Evolutionary conservation across 352 stramenopile genomes (phyloP), one percentile per base, ranked within the genome.

Genomic region (Phytophthora chlamydospora): DNA sequence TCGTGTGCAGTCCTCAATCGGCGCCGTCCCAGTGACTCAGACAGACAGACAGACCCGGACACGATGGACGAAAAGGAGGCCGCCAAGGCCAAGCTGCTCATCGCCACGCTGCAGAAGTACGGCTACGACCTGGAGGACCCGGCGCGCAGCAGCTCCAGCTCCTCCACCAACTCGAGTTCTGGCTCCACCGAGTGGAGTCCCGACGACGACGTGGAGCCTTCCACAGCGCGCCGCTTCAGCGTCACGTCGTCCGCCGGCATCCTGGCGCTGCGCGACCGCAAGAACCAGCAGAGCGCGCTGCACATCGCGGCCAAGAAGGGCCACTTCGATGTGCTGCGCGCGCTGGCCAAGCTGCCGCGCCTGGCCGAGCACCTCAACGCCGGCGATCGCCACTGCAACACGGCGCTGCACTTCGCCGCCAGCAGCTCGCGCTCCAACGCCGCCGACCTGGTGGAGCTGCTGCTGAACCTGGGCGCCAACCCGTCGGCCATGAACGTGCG

Each of bases 221-320:
- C 47, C 17, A 42, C 56, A n/a, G 58, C 57, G 42, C 47, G 48
- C 3, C 63, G 68, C 39, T 55, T 63, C n/a, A 77, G 68, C 45
- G 44, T 60, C 32, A 64, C 67, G n/a, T 71, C 68, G 27, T 75
- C 78, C 27, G 72, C 76, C 39, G 83, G 83, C 44, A 92, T 95
- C 47, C 56, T 95, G 17, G 77, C 89, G 57, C 69, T 95, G 0
- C 84, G 86, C 12, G 84, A 93, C 55, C 79, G 71, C 44, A 95
- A 92, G 74, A 92, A 93, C 67, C 81, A 89, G 64, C 86, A 95
- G 67, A 93, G 82, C 48, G 86, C 85, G 56, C 72, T 95, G 27
- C 86, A 95, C 60, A 90, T 95, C 34, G 86, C 86, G 0, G 86
- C 84, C 42, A 89, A 89, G 35, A 95, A 95, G 54, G 86, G 84